Evolutionary conservation across 768 basidiomycete species (phyloP).

Genomic region (Mycena alexandri): DNA sequence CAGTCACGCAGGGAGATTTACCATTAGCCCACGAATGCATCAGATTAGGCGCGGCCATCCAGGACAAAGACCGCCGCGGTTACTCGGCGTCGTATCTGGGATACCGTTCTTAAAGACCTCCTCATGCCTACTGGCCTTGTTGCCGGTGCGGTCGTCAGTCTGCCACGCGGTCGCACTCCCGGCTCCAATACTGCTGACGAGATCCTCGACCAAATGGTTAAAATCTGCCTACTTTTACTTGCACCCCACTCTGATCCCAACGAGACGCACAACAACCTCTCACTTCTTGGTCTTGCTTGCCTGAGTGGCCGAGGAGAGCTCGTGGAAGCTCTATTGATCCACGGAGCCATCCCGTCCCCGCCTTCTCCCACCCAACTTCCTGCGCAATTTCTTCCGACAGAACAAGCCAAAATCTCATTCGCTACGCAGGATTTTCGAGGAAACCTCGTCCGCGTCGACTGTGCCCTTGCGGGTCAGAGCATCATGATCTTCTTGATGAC

Average conservation of each 20-base stretch:
- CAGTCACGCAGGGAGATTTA: slow-evolving; percentile 13
- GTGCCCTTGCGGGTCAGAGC: slow-evolving; percentile 3
- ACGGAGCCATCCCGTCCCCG: neutral
- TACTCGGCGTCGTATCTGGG: slow-evolving; percentile 1
- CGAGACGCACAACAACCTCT: slow-evolving; percentile 9
- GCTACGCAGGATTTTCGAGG: neutral
- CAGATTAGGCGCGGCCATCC: neutral
- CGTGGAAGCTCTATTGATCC: slow-evolving; percentile 8
- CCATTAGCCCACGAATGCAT: slow-evolving; percentile 10
- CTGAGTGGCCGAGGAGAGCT: neutral
- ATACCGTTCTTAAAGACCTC: neutral
- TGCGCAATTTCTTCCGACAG: neutral
- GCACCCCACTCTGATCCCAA: slow-evolving; percentile 6
- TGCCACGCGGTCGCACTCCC: neutral
- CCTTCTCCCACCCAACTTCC: slow-evolving; percentile 11
- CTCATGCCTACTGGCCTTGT: neutral
- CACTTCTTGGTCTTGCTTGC: slow-evolving; percentile 13
- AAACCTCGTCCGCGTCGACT: neutral
- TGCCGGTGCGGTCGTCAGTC: too few relatives aligned
- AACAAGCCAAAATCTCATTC: neutral
- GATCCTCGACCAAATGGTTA: neutral
- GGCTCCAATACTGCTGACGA: neutral
- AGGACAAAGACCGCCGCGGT: slow-evolving; percentile 5
- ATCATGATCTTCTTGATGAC: neutral
- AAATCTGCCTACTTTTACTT: slow-evolving; percentile 5